Base-by-base conservation (phyloP, 2,329 filamentous ascomycete species). In the Blumeria hordei region DNA sequence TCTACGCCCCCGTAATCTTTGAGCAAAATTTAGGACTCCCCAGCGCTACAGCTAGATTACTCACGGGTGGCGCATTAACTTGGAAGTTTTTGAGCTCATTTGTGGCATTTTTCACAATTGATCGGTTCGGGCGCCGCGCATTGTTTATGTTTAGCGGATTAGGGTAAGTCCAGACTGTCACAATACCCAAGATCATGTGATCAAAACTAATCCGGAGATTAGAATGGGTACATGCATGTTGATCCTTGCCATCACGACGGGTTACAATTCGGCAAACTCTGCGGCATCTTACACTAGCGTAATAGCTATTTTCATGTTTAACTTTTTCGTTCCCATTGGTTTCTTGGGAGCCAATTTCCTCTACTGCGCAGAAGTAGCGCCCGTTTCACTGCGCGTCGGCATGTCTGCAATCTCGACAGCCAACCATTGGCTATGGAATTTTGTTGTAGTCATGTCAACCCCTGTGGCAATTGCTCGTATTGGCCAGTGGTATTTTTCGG, bases 1-100 rank as follows among this genome's bases (percentile, higher is more conserved):
- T 88, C 14, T 88, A 88, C 63, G 83, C 84, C 0, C 76, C 80
- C 0, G 76, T 86, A 57, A 76, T 88, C 54, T 88, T 90, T 66
- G 72, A 71, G 28, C 47, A 50, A 16, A 34, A 32, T 50, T 32
- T 50, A 8, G 47, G 47, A 12, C 67, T 73, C 1, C 67, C 65
- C 9, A 69, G 69, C 54, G 61, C 71, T 3, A 67, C 72, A 1
- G 72, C 78, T 0, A 65, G 77, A 0, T 75, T 77, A 36, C 60
- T 73, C 16, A 74, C 72, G 6, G 60, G 58, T 16, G 59, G 58
- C 28, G 73, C 73, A 11, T 65, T 77, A 35, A 77, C 75, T 5
- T 78, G 72, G 70, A 76, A 77, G 61, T 75, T 75, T 60, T 59
- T 75, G 18, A 72, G 70, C 35, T 72, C 70, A 16, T 59, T 60